Evolutionary conservation across 352 stramenopile genomes (phyloP).

Genomic region (Phytopythium ostracodes): DNA sequence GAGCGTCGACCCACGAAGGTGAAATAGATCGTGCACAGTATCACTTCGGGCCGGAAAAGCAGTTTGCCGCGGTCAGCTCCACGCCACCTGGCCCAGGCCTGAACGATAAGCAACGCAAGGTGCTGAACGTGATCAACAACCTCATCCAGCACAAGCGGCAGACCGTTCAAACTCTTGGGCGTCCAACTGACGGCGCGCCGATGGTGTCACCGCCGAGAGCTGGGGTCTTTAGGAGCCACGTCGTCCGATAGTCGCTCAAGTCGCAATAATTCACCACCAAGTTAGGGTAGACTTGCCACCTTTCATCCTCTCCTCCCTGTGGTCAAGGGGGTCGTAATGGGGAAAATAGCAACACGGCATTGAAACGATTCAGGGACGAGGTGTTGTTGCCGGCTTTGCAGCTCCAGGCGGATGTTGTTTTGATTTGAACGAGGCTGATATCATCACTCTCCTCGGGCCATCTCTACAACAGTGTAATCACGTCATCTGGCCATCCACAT

Average conservation of each 20-base stretch:
- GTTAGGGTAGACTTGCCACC: neutral
- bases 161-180: slow-evolving; percentile 46
- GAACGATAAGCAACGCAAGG: slow-evolving; percentile 60
- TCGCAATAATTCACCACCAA: neutral
- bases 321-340: too few relatives aligned
- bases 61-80: too few relatives aligned
- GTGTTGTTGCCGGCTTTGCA: neutral
- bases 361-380: neutral
- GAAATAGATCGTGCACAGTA: slow-evolving; percentile 3
- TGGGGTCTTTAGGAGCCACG: slow-evolving; percentile 8
- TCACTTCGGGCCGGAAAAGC: neutral
- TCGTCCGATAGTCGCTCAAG: neutral
- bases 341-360: neutral
- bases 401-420: neutral
- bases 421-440: neutral
- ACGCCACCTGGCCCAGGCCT: slow-evolving; percentile 3
- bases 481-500: slow-evolving; percentile 18
- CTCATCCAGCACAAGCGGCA: slow-evolving; percentile 80
- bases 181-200: slow-evolving; percentile 12
- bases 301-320: too few relatives aligned
- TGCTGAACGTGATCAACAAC: slow-evolving; percentile 71
- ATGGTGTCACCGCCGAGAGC: slow-evolving; percentile 10
- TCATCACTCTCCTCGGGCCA: neutral
- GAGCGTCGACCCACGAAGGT: neutral
- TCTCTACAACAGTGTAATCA: neutral